A percentile compares a stretch with the other conserved stretches of the same genome.
phyloP scores from a whole-genome alignment of 1,284 basidiomycete genomes.

The Spongiforma sp. region DNA sequence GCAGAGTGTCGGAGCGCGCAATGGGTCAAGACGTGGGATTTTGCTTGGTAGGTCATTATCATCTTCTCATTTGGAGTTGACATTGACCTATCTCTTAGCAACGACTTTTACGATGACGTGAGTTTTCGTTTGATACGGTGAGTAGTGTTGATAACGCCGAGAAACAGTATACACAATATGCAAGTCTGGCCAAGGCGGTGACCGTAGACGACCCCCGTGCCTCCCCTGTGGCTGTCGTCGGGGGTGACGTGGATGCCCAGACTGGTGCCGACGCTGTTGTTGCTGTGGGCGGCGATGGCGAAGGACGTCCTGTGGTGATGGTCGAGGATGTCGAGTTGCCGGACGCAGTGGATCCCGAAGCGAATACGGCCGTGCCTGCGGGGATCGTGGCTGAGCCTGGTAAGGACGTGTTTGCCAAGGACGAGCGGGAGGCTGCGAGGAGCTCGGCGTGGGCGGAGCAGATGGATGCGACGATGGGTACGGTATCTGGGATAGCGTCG shows the following conservation, averaged over 20 bases:
- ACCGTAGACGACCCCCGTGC: not conserved
- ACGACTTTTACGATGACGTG: conserved; percentile 69
- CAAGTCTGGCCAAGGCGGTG: not conserved
- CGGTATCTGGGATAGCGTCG: not conserved
- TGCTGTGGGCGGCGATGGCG: not conserved
- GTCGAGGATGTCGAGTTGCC: not conserved
- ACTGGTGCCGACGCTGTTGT: not conserved
- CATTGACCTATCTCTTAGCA: conserved; percentile 41
- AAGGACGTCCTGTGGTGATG: not conserved
- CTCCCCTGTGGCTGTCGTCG: not conserved
- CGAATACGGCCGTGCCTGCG: conserved; percentile 45
- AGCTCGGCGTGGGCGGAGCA: conserved; percentile 7
- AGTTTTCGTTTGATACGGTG: conserved; percentile 25
- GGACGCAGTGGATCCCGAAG: conserved; percentile 40
- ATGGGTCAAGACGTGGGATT: conserved; percentile 96
- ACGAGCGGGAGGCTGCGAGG: conserved; percentile 41
- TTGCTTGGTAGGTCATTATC: conserved; percentile 80
- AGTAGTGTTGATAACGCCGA: too few relatives aligned
- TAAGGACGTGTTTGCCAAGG: conserved; percentile 62
- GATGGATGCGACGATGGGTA: not conserved
- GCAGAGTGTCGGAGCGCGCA: conserved; percentile 76
- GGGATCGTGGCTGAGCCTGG: conserved; percentile 70
- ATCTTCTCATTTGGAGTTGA: not conserved
- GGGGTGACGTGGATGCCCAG: not conserved
- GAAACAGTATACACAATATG: conserved; percentile 47